Evolutionary conservation across 768 basidiomycete species (phyloP), one percentile per base, ranked within the genome.

Genomic region (Podaxis sp.): DNA sequence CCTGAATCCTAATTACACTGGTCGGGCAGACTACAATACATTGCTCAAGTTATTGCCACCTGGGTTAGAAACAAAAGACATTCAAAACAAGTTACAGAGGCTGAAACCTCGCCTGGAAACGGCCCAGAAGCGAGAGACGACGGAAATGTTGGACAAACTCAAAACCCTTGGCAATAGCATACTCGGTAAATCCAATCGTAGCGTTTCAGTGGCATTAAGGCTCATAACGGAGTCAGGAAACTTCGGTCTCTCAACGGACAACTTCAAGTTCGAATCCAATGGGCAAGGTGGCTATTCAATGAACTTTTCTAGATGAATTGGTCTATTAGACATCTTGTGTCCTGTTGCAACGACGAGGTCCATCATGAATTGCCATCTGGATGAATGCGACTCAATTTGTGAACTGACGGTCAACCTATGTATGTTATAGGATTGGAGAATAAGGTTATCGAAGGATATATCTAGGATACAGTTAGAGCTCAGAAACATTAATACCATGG

Each of bases 271-370:
- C 69, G 88, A 88, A 64, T 93, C 93, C 17, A 96, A 96, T 66
- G 93, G 89, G 5, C 88, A 95, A 65, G 96, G 96, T n/a, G 95
- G 96, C 0, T 99, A 98, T 77, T 92, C 90, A 0, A 86, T 99
- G 84, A 92, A 92, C 69, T 97, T 99, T 71, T 79, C 77, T 51
- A 82, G 73, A 68, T 88, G 73, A 81, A 59, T 33, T 33, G 59
- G 26, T 17, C 19, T 28, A 5, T 3, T 12, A 12, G 24, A 24
- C 24, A 51, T 19, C 24, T 51, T n/a, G 15, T 44, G 42, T 15
- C 42, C n/a, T 13, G 13, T 44, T 44, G 52, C 55, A 39, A 36
- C 48, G 17, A 40, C 33, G 49, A 52, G 17, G 15, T 58, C 28
- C 39, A 26, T 51, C 15, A 53, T 54, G 53, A 39, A 15, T 39